Base-by-base conservation (phyloP, 768 basidiomycete genomes). In the Rhizopogon rudus region DNA sequence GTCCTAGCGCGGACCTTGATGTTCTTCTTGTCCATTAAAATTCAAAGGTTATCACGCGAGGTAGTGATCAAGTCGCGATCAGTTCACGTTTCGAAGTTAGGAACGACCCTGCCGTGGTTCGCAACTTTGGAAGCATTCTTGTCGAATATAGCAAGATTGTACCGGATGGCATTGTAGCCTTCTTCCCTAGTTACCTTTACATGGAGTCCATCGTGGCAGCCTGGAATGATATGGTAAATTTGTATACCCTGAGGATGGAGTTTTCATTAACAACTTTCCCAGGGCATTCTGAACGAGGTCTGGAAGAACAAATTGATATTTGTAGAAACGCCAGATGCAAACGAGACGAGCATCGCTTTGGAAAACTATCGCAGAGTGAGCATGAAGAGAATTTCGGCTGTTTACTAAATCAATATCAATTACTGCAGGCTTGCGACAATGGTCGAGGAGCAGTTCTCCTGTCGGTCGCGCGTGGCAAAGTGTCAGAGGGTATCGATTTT, bases 401-500 rank as follows among this genome's bases (percentile, higher is more conserved):
- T 31, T 17, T 43, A 41, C 31, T 9, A 3, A 22, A 42, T 35
- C 35, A 6, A 16, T 45, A 44, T 51, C 12, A 13, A 35, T 17
- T 40, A 16, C 8, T 39, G 9, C 52, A 96, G 95, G 97, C 97
- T 29, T 99, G 97, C 69, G 93, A 98, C 71, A 99, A 99, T 67
- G 97, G 97, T 41, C 84, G 97, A 49, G 97, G 97, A 2, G 97
- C 97, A 17, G 94, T 98, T 29, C 77, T 99, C 31, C 77, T 99
- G 40, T 98, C 97, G 22, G 97, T 99, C 35, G 97, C 97, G 29
- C 86, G 97, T 76, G 97, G 97, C 3, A 99, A 99, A 70, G 97
- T 99, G 0, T 98, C 97, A 0, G 97, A 99, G 72, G 97, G 97
- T n/a, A 99, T 99, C 64, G 97, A 99, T 83, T 99, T 99, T 65